Conservation (phyloP, 2,329 filamentous ascomycete genomes). For the Colletotrichum nymphaeae region DNA sequence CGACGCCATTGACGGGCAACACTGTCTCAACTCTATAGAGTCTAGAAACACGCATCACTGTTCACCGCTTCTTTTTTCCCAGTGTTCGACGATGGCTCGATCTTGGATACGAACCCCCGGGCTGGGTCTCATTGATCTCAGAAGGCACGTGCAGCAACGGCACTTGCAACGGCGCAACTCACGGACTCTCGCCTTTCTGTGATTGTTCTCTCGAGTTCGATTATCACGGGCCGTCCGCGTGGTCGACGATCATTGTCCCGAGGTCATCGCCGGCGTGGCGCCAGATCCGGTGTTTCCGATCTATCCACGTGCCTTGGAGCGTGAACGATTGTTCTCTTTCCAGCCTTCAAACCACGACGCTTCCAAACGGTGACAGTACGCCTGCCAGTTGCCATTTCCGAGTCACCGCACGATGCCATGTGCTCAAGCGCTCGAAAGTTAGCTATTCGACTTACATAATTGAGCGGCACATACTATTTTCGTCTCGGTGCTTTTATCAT, state of each 20-base stretch:
- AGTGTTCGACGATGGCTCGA: background rate
- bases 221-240: slow-evolving; percentile 3
- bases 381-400: slow-evolving; percentile 8
- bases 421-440: background rate
- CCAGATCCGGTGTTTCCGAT: slow-evolving; percentile 15
- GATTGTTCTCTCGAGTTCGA: background rate
- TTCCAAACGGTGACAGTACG: background rate
- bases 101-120: background rate
- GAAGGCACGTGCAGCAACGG: background rate
- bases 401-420: background rate
- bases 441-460: background rate
- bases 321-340: slow-evolving; percentile 1
- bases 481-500: background rate
- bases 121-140: background rate
- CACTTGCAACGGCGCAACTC: slow-evolving; percentile 10
- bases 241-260: background rate
- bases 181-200: background rate
- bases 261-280: slow-evolving; percentile 1
- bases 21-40: background rate
- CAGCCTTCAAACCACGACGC: background rate
- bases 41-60: background rate
- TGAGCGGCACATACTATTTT: background rate
- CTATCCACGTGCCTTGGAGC: background rate
- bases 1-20: background rate
- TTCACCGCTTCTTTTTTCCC: background rate